Conservation (phyloP, 805 yeast genomes). For the Komagataella pseudopastoris region DNA sequence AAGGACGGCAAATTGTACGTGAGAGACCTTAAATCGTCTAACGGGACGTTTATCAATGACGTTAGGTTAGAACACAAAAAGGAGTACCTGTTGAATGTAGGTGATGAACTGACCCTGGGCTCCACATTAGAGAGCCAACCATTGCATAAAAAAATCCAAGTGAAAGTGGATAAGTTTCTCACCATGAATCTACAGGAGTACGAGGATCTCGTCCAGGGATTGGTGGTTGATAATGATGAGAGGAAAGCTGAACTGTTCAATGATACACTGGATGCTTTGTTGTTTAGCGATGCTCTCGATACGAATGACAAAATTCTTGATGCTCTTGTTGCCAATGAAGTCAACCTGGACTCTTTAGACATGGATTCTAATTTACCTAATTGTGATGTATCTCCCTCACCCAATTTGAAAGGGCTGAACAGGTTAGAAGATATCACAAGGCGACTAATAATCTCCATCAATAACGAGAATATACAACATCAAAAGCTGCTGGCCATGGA, state of each 20-base stretch:
- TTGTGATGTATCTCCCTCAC: background rate
- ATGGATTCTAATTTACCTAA: slow-evolving; percentile 6
- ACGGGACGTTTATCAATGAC: slow-evolving; percentile 88
- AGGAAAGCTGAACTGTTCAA: slow-evolving; percentile 18
- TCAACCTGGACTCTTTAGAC: slow-evolving; percentile 6
- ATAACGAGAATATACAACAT: slow-evolving; percentile 46
- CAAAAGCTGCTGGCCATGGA: slow-evolving; percentile 40
- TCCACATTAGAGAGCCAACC: slow-evolving; percentile 65
- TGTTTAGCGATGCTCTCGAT: slow-evolving; percentile 22
- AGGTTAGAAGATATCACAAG: slow-evolving; percentile 43
- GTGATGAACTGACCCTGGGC: slow-evolving; percentile 87
- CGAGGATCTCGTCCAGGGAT: slow-evolving; percentile 10
- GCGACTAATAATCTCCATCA: slow-evolving; percentile 37
- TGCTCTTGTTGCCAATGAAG: slow-evolving; percentile 13
- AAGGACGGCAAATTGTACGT: slow-evolving; percentile 52
- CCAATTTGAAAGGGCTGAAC: slow-evolving; percentile 39
- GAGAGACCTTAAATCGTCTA: slow-evolving; percentile 79
- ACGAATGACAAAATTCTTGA: slow-evolving; percentile 15
- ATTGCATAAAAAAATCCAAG: slow-evolving; percentile 78
- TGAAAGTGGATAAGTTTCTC: slow-evolving; percentile 63
- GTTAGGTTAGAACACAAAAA: slow-evolving; percentile 48
- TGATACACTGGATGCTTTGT: slow-evolving; percentile 19
- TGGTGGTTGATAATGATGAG: slow-evolving; percentile 12
- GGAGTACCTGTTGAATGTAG: slow-evolving; percentile 55
- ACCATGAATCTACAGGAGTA: slow-evolving; percentile 30